phyloP scores from a whole-genome alignment of 768 basidiomycete genomes.

The Mycena crocata region DNA sequence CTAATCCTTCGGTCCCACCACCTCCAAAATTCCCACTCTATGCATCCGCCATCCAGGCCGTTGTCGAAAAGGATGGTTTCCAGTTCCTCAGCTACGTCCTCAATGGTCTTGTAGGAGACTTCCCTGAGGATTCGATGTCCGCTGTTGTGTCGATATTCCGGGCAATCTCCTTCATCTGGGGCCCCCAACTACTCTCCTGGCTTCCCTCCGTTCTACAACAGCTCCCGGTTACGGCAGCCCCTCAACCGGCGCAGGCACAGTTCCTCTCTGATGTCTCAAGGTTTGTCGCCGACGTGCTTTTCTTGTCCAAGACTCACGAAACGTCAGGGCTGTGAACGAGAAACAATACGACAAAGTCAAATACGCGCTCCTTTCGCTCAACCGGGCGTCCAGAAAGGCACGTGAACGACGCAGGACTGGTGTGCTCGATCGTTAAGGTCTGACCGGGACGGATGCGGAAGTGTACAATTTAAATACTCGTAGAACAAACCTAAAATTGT shows the following conservation, averaged over 20 bases:
- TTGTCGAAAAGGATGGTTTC: slow-evolving; percentile 78
- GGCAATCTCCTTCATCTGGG: slow-evolving; percentile 73
- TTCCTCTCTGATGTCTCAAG: slow-evolving; percentile 81
- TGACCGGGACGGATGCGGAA: slow-evolving; percentile 19
- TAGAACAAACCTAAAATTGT: slow-evolving; percentile 15
- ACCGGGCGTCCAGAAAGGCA: slow-evolving; percentile 79
- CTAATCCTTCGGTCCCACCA: slow-evolving; percentile 50
- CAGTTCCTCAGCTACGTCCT: slow-evolving; percentile 77
- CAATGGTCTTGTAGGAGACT: slow-evolving; percentile 84
- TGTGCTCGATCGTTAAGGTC: slow-evolving; percentile 49
- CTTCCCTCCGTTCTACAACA: slow-evolving; percentile 77
- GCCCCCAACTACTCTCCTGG: slow-evolving; percentile 77
- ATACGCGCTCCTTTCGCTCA: slow-evolving; percentile 76
- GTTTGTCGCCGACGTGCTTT: slow-evolving; percentile 58
- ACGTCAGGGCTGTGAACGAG: slow-evolving; percentile 69
- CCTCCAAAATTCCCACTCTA: slow-evolving; percentile 74
- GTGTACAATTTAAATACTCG: slow-evolving; percentile 23
- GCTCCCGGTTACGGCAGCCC: slow-evolving; percentile 69
- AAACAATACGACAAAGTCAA: slow-evolving; percentile 85
- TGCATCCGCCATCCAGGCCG: slow-evolving; percentile 67
- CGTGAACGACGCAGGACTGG: slow-evolving; percentile 69
- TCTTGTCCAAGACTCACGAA: slow-evolving; percentile 17
- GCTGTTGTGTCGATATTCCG: slow-evolving; percentile 84
- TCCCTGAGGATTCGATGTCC: slow-evolving; percentile 86
- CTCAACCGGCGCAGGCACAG: slow-evolving; percentile 72